Percentiles rank a stretch among this genome's conserved stretches.
Conservation (phyloP, 768 basidiomycete genomes). For the Leccinum barrowsii region DNA sequence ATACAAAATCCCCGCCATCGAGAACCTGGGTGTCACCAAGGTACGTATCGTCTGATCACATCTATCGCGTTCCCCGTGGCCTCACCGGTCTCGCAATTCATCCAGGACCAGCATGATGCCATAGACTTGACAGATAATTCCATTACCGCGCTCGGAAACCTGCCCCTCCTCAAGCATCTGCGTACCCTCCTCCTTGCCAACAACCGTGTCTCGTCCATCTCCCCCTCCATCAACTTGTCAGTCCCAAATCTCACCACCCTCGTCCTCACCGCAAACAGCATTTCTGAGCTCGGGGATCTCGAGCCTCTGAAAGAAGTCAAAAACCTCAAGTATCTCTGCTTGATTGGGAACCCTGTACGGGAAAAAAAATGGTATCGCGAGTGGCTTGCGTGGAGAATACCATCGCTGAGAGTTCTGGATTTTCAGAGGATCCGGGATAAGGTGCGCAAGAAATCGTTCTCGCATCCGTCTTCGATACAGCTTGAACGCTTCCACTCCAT, state of each 20-base stretch:
- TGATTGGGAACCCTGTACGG: constrained; percentile 80
- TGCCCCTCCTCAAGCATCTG: constrained; percentile 83
- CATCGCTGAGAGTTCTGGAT: constrained; percentile 86
- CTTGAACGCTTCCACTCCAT: constrained; percentile 27
- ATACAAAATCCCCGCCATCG: constrained; percentile 91
- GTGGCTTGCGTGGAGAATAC: constrained; percentile 89
- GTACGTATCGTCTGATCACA: constrained; percentile 40
- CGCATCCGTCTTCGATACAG: constrained; percentile 17
- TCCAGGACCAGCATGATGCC: constrained; percentile 87
- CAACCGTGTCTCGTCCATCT: constrained; percentile 84
- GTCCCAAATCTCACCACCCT: constrained; percentile 82
- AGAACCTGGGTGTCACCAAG: constrained; percentile 93
- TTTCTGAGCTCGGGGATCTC: constrained; percentile 78
- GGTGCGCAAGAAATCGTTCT: constrained; percentile 54
- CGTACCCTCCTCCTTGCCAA: constrained; percentile 83
- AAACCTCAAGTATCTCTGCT: constrained; percentile 68
- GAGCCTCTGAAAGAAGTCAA: constrained; percentile 77
- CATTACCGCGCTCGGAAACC: constrained; percentile 75
- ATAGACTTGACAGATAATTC: constrained; percentile 94
- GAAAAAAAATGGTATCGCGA: constrained; percentile 96
- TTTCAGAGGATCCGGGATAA: constrained; percentile 94
- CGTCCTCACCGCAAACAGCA: constrained; percentile 78
- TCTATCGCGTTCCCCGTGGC: constrained; percentile 5
- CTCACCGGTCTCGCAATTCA: constrained; percentile 14
- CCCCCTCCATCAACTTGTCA: constrained; percentile 76